A percentile compares a stretch with the other conserved stretches of the same genome.
These are phyloP conservation scores for Diaporthe ampelina DNA, from an alignment of 2,329 filamentous ascomycete genomes.

Conservation along the genomic window DNA sequence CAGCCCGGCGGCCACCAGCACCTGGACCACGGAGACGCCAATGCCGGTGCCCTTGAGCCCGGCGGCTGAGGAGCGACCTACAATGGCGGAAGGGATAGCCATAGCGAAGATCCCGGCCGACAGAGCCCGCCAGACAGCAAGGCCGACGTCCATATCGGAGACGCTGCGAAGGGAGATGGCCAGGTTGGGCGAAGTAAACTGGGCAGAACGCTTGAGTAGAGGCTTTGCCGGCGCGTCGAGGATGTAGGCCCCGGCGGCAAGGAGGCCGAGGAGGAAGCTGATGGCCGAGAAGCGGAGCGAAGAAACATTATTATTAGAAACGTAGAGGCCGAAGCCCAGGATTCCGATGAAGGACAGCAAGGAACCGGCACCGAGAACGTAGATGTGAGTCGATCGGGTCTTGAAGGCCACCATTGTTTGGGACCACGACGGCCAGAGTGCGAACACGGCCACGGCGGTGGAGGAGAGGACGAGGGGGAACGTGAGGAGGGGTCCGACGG, in stretches of 20 bases:
- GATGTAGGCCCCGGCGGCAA: slow-evolving; percentile 58
- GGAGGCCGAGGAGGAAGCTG: slow-evolving; percentile 61
- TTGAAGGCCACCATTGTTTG: slow-evolving; percentile 46
- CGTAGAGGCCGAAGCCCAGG: slow-evolving; percentile 61
- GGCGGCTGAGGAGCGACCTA: slow-evolving; percentile 48
- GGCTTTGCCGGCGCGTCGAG: slow-evolving; percentile 59
- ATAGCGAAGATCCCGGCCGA: slow-evolving; percentile 60
- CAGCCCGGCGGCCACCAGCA: slow-evolving; percentile 53
- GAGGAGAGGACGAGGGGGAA: slow-evolving; percentile 60
- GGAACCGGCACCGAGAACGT: slow-evolving; percentile 50
- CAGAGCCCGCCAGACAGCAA: slow-evolving; percentile 57
- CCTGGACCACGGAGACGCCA: slow-evolving; percentile 58
- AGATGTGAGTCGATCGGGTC: slow-evolving; percentile 49
- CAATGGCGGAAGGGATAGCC: slow-evolving; percentile 54
- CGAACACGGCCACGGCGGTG: slow-evolving; percentile 50
- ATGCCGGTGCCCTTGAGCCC: slow-evolving; percentile 56
- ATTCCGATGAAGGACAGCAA: slow-evolving; percentile 57
- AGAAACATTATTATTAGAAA: slow-evolving; percentile 44
- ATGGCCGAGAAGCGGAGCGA: slow-evolving; percentile 56
- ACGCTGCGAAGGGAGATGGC: slow-evolving; percentile 60
- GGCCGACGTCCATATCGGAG: slow-evolving; percentile 62
- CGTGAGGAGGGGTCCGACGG: slow-evolving; percentile 60
- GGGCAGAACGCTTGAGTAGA: slow-evolving; percentile 61
- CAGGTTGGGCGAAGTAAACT: slow-evolving; percentile 63
- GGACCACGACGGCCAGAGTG: slow-evolving; percentile 47